A percentile compares a stretch with the other conserved stretches of the same genome.
These are phyloP conservation scores for Coemansia sp. DNA, from an alignment of 192 early-diverging fungal species.

Conservation along the genomic window DNA sequence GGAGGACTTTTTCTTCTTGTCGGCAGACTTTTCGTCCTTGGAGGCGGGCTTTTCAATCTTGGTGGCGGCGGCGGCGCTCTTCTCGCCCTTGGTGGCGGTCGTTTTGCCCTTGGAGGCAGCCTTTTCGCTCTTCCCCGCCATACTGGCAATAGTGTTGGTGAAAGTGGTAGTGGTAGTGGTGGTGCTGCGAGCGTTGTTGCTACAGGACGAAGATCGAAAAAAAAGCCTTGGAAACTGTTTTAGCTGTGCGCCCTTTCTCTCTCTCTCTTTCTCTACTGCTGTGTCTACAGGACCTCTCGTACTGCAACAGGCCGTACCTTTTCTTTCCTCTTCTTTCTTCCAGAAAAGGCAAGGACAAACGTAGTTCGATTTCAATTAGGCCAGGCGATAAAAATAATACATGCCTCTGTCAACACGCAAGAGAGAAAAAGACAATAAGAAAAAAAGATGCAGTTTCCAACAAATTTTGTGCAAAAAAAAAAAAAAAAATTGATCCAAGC, in stretches of 20 bases:
- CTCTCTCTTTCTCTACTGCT: too few relatives aligned
- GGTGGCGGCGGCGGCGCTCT: neutral
- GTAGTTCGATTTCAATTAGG: too few relatives aligned
- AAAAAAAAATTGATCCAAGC: neutral
- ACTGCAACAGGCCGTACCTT: too few relatives aligned
- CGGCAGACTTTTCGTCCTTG: neutral
- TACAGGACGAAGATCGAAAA: neutral
- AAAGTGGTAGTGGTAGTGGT: too few relatives aligned
- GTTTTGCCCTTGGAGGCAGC: conserved; percentile 1
- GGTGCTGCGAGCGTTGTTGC: neutral
- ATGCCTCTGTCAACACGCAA: neutral
- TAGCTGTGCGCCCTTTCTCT: neutral
- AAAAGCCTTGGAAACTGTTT: too few relatives aligned
- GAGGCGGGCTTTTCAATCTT: neutral
- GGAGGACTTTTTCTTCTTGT: conserved; percentile 15
- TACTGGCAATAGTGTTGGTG: neutral
- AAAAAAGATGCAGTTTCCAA: neutral
- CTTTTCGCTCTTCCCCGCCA: conserved; percentile 25
- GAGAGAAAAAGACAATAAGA: conserved; percentile 4
- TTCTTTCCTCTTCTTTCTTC: too few relatives aligned
- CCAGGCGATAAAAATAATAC: neutral
- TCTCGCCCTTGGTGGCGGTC: neutral
- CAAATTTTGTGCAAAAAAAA: neutral
- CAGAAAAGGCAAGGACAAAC: too few relatives aligned
- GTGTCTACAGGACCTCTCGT: too few relatives aligned